phyloP scores from a whole-genome alignment of 176 grass and related monocot species.

The Tillandsia fasciculata region DNA sequence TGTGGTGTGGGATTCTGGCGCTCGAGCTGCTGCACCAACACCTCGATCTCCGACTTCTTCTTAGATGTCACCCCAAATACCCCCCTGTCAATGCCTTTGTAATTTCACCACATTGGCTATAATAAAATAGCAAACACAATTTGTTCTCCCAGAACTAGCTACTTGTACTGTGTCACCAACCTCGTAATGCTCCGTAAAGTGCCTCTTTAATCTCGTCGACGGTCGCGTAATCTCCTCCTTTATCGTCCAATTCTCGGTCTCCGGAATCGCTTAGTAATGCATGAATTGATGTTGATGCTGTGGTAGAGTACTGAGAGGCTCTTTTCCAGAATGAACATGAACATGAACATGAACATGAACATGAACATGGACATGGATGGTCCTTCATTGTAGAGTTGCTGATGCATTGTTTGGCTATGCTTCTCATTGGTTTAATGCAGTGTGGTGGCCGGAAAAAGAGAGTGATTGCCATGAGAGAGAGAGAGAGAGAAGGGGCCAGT shows the following conservation, averaged over 20 bases:
- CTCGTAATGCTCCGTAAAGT: neutral
- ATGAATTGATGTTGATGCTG: too few relatives aligned
- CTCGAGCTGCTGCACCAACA: conserved; percentile 64
- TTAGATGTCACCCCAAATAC: conserved; percentile 75
- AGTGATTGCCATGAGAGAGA: too few relatives aligned
- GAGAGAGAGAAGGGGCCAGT: too few relatives aligned
- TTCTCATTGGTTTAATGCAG: too few relatives aligned
- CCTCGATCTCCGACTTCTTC: conserved; percentile 60
- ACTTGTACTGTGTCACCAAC: neutral
- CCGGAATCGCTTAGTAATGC: neutral
- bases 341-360: too few relatives aligned
- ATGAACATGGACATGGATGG: too few relatives aligned
- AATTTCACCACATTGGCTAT: neutral
- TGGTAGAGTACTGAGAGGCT: too few relatives aligned
- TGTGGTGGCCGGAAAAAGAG: too few relatives aligned
- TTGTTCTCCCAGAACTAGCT: neutral
- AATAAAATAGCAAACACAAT: neutral
- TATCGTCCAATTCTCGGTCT: neutral
- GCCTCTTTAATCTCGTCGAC: neutral
- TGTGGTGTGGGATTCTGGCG: conserved; percentile 63
- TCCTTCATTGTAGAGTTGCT: too few relatives aligned
- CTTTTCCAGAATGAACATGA: too few relatives aligned
- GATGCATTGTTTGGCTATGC: too few relatives aligned
- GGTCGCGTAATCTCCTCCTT: neutral
- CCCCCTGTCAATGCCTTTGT: conserved; percentile 43